Percentiles rank a stretch among this genome's conserved stretches.
Evolutionary conservation across 306 rosid genomes (phyloP).

Genomic region (Vigna hirtella): DNA sequence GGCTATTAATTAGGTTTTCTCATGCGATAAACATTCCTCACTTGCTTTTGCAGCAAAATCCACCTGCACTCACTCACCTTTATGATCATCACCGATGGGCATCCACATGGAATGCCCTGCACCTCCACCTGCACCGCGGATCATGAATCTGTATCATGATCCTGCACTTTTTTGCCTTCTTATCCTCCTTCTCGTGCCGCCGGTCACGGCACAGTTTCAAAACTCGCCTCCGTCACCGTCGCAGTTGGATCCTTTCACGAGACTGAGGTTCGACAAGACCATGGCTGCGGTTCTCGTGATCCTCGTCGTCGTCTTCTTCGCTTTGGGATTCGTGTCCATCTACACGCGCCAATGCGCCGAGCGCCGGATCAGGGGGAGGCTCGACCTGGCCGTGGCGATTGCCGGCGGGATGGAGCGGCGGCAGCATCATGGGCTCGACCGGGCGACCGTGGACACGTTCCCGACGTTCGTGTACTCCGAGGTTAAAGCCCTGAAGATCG

Average conservation of each 20-base stretch:
- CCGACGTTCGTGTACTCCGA: constrained; percentile 74
- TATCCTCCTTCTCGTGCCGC: constrained; percentile 21
- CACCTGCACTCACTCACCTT: neutral
- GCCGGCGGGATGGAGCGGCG: neutral
- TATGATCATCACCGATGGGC: constrained; percentile 46
- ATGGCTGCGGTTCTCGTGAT: constrained; percentile 57
- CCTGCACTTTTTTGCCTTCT: constrained; percentile 8
- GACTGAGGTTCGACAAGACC: constrained; percentile 41
- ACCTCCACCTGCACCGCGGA: constrained; percentile 13
- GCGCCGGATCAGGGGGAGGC: constrained; percentile 43
- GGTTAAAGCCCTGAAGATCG: constrained; percentile 70
- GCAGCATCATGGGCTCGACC: constrained; percentile 59
- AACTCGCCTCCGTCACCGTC: neutral
- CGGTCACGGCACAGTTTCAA: constrained; percentile 46
- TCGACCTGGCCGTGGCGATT: constrained; percentile 23
- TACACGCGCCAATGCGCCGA: constrained; percentile 76
- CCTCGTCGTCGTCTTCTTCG: constrained; percentile 60
- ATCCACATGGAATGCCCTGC: constrained; percentile 11
- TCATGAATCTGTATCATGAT: constrained; percentile 6
- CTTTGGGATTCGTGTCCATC: constrained; percentile 71
- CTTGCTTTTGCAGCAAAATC: constrained; percentile 18
- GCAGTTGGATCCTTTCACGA: neutral
- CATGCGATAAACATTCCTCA: neutral
- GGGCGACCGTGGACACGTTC: constrained; percentile 55
- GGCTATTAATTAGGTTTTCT: neutral